Evolutionary conservation across 2,329 filamentous ascomycete species (phyloP).

Genomic region (Calonectria pauciramosa): DNA sequence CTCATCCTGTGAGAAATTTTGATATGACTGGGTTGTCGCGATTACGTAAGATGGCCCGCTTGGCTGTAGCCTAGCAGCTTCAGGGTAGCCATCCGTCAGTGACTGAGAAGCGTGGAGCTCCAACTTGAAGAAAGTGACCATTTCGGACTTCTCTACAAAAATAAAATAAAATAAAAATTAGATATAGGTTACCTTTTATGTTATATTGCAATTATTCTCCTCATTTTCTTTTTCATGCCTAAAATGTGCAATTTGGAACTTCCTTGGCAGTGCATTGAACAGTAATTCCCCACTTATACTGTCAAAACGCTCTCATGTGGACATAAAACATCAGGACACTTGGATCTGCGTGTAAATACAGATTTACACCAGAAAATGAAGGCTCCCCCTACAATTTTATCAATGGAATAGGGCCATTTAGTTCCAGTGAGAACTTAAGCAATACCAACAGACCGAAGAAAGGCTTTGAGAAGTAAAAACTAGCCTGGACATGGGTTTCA

Average conservation of each 20-base stretch:
- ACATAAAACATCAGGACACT: neutral
- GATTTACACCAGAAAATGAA: neutral
- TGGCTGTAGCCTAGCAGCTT: slow-evolving; percentile 8
- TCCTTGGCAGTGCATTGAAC: neutral
- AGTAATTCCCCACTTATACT: neutral
- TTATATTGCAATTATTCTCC: neutral
- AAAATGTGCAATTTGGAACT: neutral
- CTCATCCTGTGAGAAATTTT: slow-evolving; percentile 31
- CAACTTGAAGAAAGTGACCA: neutral
- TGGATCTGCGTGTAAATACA: neutral
- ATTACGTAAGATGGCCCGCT: slow-evolving; percentile 29
- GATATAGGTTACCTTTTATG: no score
- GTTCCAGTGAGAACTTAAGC: neutral
- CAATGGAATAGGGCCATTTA: no score
- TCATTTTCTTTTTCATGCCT: neutral
- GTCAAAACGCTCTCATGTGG: neutral
- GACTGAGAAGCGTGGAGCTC: neutral
- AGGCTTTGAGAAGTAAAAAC: neutral
- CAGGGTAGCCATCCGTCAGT: slow-evolving; percentile 29
- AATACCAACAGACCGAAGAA: neutral
- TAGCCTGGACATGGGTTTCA: neutral
- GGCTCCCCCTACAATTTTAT: no score
- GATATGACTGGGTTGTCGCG: slow-evolving; percentile 20
- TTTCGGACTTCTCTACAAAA: neutral
- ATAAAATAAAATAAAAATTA: no score